phyloP scores from a whole-genome alignment of 129 eudicot genomes.

The Arctium minus region DNA sequence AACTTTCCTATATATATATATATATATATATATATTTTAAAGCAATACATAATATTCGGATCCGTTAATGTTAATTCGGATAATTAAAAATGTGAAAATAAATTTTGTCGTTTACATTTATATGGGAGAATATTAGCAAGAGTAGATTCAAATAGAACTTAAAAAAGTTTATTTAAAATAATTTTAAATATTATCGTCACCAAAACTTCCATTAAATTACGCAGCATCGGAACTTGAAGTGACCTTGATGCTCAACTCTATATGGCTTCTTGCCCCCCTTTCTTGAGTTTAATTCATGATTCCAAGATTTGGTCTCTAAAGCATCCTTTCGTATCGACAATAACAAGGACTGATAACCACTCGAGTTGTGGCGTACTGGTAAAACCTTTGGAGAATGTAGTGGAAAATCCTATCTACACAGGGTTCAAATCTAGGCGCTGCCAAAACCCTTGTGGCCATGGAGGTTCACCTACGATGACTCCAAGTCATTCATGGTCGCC shows the following conservation, averaged over 20 bases:
- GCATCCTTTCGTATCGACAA: background rate
- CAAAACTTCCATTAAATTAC: background rate
- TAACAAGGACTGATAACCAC: background rate
- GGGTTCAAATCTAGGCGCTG: too few species aligned
- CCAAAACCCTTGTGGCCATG: too few species aligned
- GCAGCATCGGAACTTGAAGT: slow-evolving; percentile 13
- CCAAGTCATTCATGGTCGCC: too few species aligned
- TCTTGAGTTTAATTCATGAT: background rate
- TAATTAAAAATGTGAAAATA: background rate
- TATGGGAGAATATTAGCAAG: background rate
- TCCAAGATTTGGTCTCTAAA: background rate
- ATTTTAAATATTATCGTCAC: background rate
- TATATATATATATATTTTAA: too few species aligned
- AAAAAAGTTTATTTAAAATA: background rate
- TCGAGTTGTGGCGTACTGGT: too few species aligned
- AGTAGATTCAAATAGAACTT: background rate
- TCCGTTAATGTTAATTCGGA: background rate
- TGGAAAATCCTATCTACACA: too few species aligned
- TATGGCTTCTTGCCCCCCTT: background rate
- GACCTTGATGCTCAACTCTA: slow-evolving; percentile 16
- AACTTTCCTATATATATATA: too few species aligned
- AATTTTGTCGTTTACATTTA: background rate
- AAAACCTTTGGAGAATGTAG: too few species aligned
- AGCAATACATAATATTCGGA: too few species aligned
- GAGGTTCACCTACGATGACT: too few species aligned